Base-by-base conservation (phyloP, 75 land plant species). In the Pinus taeda region DNA sequence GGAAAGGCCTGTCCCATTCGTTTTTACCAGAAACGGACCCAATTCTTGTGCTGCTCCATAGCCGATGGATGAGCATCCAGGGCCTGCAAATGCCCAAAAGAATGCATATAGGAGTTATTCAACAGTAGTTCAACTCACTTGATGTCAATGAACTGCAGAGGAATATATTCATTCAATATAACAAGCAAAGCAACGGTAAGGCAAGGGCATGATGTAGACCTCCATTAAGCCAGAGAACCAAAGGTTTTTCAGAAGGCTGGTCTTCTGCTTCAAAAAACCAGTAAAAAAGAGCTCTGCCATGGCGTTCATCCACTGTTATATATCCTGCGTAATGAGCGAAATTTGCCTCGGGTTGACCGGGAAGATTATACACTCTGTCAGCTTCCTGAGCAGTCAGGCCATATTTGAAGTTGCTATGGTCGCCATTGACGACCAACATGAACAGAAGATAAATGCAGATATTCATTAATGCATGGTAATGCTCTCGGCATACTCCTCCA, bases 281-380 rank as follows among this genome's bases (percentile, higher is more conserved):
- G 85, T 90, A 94, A 71, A 94, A 94, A 15, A 92, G 85, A 18
- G 97, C 97, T 21, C 97, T 88, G 17, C 95, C 97, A 64, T 85
- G 81, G 20, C 65, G 60, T 76, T 81, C 71, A 63, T 94, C 85
- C 65, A 94, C 97, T 21, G 90, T 92, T 20, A 94, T 77, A 74
- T 94, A 88, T 36, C 97, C 97, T 29, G 97, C 83, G 60, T 79
- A 93, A 59, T 90, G 95, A 0, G 88, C 29, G 57, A 92, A 63
- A 2, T 22, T 7, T 29, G 81, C 81, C 4, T 57, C 57, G 0
- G 97, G 95, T 58, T 90, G 95, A 18, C 97, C 97, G 6, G 97
- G 97, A 53, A 94, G 89, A 59, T 74, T 76, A 20, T 76, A 36
- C 14, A 90, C 72, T 57, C 85, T 80, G 64, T 90, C 91, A 64